A percentile compares a stretch with the other conserved stretches of the same genome.
Conservation (phyloP, 2,329 filamentous ascomycete species). For the Coniochaeta sp. region DNA sequence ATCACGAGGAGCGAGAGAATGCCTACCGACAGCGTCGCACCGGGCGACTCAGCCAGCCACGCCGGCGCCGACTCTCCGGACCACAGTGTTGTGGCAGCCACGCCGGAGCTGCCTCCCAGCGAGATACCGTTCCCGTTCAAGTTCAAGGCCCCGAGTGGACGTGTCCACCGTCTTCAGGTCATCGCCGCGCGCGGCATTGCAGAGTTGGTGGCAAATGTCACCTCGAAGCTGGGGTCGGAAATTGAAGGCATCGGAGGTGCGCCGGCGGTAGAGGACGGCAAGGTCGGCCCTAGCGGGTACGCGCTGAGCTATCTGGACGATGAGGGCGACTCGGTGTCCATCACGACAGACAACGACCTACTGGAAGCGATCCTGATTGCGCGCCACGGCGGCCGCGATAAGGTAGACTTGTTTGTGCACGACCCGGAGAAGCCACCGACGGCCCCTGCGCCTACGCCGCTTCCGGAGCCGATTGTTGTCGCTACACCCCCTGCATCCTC, state of each 20-base stretch:
- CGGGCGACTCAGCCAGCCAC: slow-evolving; percentile 92
- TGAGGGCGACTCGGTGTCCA: slow-evolving; percentile 92
- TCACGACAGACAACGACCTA: slow-evolving; percentile 91
- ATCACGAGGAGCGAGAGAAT: slow-evolving; percentile 58
- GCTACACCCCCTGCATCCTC: slow-evolving; percentile 42
- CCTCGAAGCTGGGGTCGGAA: slow-evolving; percentile 78
- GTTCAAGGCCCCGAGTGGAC: slow-evolving; percentile 94
- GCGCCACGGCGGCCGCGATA: slow-evolving; percentile 70
- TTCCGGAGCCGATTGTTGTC: slow-evolving; percentile 28
- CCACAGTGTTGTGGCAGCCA: slow-evolving; percentile 50
- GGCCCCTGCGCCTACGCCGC: slow-evolving; percentile 19
- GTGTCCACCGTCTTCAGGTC: slow-evolving; percentile 88
- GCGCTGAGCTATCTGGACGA: slow-evolving; percentile 95
- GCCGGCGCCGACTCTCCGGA: slow-evolving; percentile 73
- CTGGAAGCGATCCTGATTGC: slow-evolving; percentile 83
- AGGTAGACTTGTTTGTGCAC: slow-evolving; percentile 96
- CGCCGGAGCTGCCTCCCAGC: slow-evolving; percentile 49
- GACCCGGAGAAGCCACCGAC: slow-evolving; percentile 82
- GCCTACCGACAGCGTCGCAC: slow-evolving; percentile 72
- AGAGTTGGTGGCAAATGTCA: slow-evolving; percentile 70
- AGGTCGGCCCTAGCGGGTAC: slow-evolving; percentile 70
- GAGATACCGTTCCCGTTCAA: slow-evolving; percentile 93
- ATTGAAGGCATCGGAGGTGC: slow-evolving; percentile 76
- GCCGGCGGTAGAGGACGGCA: slow-evolving; percentile 71
- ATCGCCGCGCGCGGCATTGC: slow-evolving; percentile 72